A percentile compares a stretch with the other conserved stretches of the same genome.
phyloP scores from a whole-genome alignment of 164 flowering plant species.

The Nelumbo lutea region DNA sequence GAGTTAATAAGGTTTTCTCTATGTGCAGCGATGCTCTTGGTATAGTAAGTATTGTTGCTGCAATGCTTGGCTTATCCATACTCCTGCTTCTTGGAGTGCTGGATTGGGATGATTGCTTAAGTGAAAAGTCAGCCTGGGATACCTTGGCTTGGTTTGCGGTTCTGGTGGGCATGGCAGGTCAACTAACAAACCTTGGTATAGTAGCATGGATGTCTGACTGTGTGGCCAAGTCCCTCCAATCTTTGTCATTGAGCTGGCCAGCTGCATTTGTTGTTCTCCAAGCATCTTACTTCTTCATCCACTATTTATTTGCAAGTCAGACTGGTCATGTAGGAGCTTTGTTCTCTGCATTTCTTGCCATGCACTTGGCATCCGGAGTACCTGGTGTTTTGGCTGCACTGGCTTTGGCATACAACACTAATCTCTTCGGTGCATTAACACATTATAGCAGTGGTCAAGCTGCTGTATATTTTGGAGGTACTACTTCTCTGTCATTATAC shows the following conservation, averaged over 20 bases:
- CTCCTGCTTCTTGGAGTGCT: slow-evolving; percentile 20
- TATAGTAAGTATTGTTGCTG: slow-evolving; percentile 20
- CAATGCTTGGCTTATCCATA: slow-evolving; percentile 24
- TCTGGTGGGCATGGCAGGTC: slow-evolving; percentile 27
- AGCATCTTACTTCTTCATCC: slow-evolving; percentile 78
- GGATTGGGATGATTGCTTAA: slow-evolving; percentile 26
- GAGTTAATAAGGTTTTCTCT: background rate
- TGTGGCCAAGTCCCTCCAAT: slow-evolving; percentile 64
- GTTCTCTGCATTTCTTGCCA: slow-evolving; percentile 90
- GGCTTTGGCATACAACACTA: slow-evolving; percentile 83
- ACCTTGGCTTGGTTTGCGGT: slow-evolving; percentile 27
- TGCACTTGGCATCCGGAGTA: slow-evolving; percentile 82
- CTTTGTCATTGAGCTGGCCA: slow-evolving; percentile 81
- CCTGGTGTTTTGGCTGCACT: slow-evolving; percentile 77
- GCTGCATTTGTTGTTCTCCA: slow-evolving; percentile 78
- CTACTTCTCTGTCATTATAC: background rate
- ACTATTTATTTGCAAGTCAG: slow-evolving; percentile 92
- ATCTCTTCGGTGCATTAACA: slow-evolving; percentile 85
- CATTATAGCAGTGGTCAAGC: slow-evolving; percentile 98
- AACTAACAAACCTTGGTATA: slow-evolving; percentile 77
- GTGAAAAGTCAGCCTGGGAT: slow-evolving; percentile 26
- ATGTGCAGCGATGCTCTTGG: slow-evolving; percentile 20
- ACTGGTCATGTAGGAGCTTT: slow-evolving; percentile 96
- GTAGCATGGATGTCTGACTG: slow-evolving; percentile 77
- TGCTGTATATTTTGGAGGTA: slow-evolving; percentile 95